Conservation (phyloP, 768 basidiomycete genomes). For the Boletus speciosus region DNA sequence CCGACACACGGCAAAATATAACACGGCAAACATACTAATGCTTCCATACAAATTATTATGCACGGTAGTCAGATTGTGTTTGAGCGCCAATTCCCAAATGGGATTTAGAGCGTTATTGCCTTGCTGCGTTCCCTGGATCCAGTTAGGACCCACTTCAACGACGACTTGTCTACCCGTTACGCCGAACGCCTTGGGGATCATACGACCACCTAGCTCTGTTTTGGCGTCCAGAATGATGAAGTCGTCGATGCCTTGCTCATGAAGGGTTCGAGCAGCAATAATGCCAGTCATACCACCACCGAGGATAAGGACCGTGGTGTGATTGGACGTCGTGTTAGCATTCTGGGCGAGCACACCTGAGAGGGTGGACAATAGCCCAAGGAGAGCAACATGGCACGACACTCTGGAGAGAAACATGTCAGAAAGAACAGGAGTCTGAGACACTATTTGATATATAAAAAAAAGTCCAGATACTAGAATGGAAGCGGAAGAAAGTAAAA, state of each 20-base stretch:
- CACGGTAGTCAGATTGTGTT: slow-evolving; percentile 47
- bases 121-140: slow-evolving; percentile 54
- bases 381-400: background rate
- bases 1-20: background rate
- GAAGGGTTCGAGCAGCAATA: slow-evolving; percentile 59
- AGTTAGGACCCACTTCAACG: slow-evolving; percentile 59
- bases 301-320: slow-evolving; percentile 50
- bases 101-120: slow-evolving; percentile 55
- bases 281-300: slow-evolving; percentile 67
- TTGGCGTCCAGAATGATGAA: slow-evolving; percentile 61
- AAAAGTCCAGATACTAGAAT: too few species aligned
- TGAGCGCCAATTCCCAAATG: slow-evolving; percentile 53
- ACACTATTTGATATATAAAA: background rate
- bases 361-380: slow-evolving; percentile 4
- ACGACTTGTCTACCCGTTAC: slow-evolving; percentile 34
- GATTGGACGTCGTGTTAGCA: slow-evolving; percentile 10
- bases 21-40: slow-evolving; percentile 36
- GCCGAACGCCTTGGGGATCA: slow-evolving; percentile 48
- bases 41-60: slow-evolving; percentile 44
- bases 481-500: too few species aligned
- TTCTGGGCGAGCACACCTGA: slow-evolving; percentile 7
- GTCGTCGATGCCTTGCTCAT: slow-evolving; percentile 50
- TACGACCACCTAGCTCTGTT: slow-evolving; percentile 57
- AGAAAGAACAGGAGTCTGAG: background rate
- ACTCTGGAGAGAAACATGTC: slow-evolving; percentile 13